Evolutionary conservation across 177 flowering plant genomes (phyloP).

Genomic region (Vitis hybrid): DNA sequence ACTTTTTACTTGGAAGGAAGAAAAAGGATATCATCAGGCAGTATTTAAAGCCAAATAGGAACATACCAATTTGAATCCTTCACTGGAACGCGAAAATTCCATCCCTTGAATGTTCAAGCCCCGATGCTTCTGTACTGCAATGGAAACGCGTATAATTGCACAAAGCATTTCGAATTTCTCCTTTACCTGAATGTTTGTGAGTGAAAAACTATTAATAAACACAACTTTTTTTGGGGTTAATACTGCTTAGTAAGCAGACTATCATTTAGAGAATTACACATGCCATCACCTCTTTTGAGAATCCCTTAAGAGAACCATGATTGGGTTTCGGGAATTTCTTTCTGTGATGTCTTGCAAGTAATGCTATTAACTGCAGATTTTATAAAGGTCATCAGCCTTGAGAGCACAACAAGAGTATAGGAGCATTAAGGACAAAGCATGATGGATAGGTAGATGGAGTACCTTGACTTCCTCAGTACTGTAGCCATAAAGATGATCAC

Average conservation of each 20-base stretch:
- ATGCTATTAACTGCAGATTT: conserved; percentile 58
- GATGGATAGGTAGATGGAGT: conserved; percentile 1
- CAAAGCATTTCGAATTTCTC: conserved; percentile 61
- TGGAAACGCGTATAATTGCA: conserved; percentile 47
- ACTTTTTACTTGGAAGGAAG: too few relatives aligned
- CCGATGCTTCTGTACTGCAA: conserved; percentile 35
- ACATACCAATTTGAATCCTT: conserved; percentile 52
- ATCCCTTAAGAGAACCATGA: conserved; percentile 29
- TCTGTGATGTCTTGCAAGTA: conserved; percentile 63
- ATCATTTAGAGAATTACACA: background rate
- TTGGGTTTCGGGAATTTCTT: conserved; percentile 58
- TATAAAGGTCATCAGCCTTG: conserved; percentile 9
- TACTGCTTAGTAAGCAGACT: background rate
- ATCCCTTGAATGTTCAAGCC: conserved; percentile 18
- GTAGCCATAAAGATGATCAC: conserved; percentile 60
- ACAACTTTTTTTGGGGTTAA: background rate
- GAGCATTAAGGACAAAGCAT: background rate
- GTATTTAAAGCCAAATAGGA: background rate
- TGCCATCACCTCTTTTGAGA: conserved; percentile 41
- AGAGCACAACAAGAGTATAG: background rate
- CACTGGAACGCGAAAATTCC: conserved; percentile 30
- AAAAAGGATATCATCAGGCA: too few relatives aligned
- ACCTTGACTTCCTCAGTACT: conserved; percentile 61
- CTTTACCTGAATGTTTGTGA: conserved; percentile 26
- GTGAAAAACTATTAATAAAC: background rate